Base-by-base conservation (phyloP, 2,329 filamentous ascomycete genomes). In the Stemphylium lycopersici region DNA sequence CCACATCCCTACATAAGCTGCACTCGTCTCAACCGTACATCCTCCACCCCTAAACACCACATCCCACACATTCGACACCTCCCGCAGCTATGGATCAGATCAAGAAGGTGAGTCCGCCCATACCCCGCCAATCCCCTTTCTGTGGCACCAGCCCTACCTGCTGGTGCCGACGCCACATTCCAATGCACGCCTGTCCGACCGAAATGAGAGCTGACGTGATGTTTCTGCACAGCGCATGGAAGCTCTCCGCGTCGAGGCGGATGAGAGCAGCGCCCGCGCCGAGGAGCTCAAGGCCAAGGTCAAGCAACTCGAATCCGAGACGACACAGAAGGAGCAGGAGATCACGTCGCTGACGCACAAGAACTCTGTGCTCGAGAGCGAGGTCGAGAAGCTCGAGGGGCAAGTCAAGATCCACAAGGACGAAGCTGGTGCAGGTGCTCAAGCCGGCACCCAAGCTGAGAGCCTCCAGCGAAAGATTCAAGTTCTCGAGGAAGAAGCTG, bases 271-370 rank as follows among this genome's bases (percentile, higher is more conserved):
- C 63, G 80, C 83, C 76, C 90, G 93, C 81, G 88, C 89, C 63
- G 91, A 97, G 76, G 93, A 98, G 80, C 86, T 96, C 66, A 87
- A 95, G 81, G 66, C 79, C 70, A 93, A 91, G 81, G 85, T 97
- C 81, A 98, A 97, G 85, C 78, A 80, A 49, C 85, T 98, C 62
- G 93, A 99, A 81, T 90, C 96, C 79, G 93, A 98, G 82, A 96
- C 92, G 78, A 84, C 96, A 61, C 84, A 89, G 76, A 98, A 98
- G 84, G 95, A 98, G 83, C 93, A 98, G 80, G 93, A 98, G 78
- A 96, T 98, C 79, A 96, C 90, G 66, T 98, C 95, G 48, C 87
- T 98, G 72, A 87, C 89, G 76, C 93, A 98, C 88, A 96, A 93
- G 84, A 97, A 96, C 81, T 87, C 87, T 72, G 84, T 96, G 58